Base-by-base conservation (phyloP, 345 rosid species). In the Ceriops tagal region DNA sequence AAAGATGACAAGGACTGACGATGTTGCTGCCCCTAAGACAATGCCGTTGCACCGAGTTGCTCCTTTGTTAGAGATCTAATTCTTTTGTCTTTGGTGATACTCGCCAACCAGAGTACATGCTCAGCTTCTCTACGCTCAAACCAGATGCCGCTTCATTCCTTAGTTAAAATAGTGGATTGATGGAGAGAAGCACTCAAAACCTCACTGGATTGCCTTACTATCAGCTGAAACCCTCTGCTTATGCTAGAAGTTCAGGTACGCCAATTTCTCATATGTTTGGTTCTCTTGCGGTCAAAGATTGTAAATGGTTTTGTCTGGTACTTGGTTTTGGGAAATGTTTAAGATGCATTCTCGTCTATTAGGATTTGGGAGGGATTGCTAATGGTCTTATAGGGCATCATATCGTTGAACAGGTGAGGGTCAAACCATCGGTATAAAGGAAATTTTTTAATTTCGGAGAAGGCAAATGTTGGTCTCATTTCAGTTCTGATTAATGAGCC, bases 81-180 rank as follows among this genome's bases (percentile, higher is more conserved):
- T 53, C 84, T 62, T 32, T 72, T 65, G 67, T 71, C 22, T 74
- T 79, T 34, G 59, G 57, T 10, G 80, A 72, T 67, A 24, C 80
- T 75, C 64, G 73, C 55, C 81, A 76, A 2, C 80, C 76, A 46
- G 83, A 77, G 53, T 87, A 87, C 20, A 80, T 89, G 87, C 77
- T 79, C 47, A 87, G 86, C 80, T 87, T 87, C 79, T 85, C 85
- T 81, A 70, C 86, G 15, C 68, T 65, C 60, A 77, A 82, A 76
- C 64, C 85, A 58, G 83, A 85, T 66, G 75, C 74, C 72, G 5
- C 58, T 61, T 63, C 72, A 21, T 73, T 72, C 46, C 71, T 76
- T 28, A 60, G 47, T 66, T 74, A 62, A 78, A 76, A 53, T 73
- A 77, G 59, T 75, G 78, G 69, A 21, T 69, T 87, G 21, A 61